phyloP scores from a whole-genome alignment of 1,284 basidiomycete species.

The Moesziomyces antarcticus region DNA sequence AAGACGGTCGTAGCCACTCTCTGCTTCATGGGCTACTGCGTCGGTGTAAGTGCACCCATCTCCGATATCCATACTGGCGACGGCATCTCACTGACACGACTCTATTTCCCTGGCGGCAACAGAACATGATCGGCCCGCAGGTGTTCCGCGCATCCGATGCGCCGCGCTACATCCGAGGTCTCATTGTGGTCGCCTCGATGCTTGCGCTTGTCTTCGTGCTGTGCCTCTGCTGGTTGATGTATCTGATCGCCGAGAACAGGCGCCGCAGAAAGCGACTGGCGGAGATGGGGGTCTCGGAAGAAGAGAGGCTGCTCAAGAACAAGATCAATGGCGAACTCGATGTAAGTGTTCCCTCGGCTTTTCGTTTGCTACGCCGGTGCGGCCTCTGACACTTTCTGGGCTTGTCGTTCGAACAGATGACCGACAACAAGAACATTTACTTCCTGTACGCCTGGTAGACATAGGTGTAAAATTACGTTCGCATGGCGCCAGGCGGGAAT shows the following conservation, averaged over 20 bases:
- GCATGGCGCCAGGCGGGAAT: too few relatives aligned
- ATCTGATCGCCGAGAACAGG: conserved; percentile 23
- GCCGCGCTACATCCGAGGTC: conserved; percentile 61
- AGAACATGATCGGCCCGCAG: conserved; percentile 50
- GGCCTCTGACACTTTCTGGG: background rate
- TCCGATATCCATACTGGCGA: background rate
- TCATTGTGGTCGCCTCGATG: conserved; percentile 52
- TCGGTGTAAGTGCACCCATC: conserved; percentile 28
- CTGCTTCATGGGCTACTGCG: conserved; percentile 64
- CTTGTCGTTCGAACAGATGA: conserved; percentile 16
- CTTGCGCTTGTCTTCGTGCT: conserved; percentile 23
- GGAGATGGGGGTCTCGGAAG: conserved; percentile 26
- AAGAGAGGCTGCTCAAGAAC: conserved; percentile 31
- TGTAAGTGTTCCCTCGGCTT: conserved; percentile 5
- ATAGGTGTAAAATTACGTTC: too few relatives aligned
- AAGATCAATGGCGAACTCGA: conserved; percentile 42
- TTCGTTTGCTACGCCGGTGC: background rate
- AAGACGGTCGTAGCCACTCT: conserved; percentile 58
- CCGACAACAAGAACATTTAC: conserved; percentile 38
- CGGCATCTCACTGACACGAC: conserved; percentile 17
- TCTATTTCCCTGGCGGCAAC: conserved; percentile 4
- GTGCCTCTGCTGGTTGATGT: conserved; percentile 18
- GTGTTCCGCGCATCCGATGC: conserved; percentile 64
- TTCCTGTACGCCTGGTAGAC: conserved; percentile 30
- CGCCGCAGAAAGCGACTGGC: conserved; percentile 21